phyloP scores from a whole-genome alignment of 108 stramenopile genomes.

The Conticribra guillardii region DNA sequence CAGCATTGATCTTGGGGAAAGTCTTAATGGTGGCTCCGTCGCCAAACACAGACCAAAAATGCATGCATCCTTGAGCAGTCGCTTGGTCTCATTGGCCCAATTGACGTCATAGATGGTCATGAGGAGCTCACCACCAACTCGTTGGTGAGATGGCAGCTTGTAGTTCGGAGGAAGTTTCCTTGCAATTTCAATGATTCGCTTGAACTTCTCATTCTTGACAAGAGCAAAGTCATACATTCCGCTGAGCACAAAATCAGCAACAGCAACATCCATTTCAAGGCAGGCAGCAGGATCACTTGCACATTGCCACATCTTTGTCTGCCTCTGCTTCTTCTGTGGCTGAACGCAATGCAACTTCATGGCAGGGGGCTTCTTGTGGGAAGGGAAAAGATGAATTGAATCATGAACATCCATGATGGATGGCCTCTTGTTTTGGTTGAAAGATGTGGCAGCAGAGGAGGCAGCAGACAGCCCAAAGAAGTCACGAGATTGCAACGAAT shows the following conservation, averaged over 20 bases:
- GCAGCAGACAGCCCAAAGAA: too few species aligned
- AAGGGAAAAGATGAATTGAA: too few species aligned
- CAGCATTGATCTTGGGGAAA: constrained; percentile 7
- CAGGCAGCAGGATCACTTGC: background rate
- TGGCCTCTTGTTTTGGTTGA: too few species aligned
- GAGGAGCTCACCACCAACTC: background rate
- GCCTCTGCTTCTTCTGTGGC: background rate
- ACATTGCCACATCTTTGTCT: constrained; percentile 1
- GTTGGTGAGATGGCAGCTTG: background rate
- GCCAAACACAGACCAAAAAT: constrained; percentile 10
- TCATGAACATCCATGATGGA: too few species aligned
- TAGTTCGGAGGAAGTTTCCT: constrained; percentile 1
- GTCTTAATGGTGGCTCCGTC: constrained; percentile 16
- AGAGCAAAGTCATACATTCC: background rate
- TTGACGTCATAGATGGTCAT: constrained; percentile 1
- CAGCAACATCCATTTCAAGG: constrained; percentile 1
- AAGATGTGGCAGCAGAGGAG: too few species aligned
- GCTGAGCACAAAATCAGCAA: constrained; percentile 5
- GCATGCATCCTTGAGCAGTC: constrained; percentile 1
- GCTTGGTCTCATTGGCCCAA: background rate
- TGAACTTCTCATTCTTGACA: background rate
- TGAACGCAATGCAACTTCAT: too few species aligned
- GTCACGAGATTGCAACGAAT: too few species aligned
- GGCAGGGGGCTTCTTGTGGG: too few species aligned
- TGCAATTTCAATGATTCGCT: constrained; percentile 1